Conservation (phyloP, 495 filamentous ascomycete species). For the Podospora pseudoanserina region DNA sequence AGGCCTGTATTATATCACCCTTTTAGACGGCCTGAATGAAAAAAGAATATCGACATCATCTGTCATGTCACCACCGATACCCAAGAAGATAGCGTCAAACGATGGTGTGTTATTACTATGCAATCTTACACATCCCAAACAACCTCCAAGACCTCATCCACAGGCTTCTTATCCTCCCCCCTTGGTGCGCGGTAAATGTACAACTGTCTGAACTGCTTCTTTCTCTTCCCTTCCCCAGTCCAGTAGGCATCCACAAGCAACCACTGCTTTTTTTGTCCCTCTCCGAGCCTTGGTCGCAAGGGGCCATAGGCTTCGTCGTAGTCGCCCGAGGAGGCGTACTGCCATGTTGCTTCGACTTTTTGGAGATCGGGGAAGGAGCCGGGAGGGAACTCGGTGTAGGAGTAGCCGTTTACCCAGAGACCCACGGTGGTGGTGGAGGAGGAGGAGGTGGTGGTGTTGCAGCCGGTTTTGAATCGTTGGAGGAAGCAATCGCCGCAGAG, state of each 20-base stretch:
- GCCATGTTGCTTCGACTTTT: slow-evolving; percentile 60
- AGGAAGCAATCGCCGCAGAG: slow-evolving; percentile 61
- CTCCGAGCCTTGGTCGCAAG: slow-evolving; percentile 35
- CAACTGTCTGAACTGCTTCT: slow-evolving; percentile 25
- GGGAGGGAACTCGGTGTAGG: slow-evolving; percentile 53
- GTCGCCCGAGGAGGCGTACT: slow-evolving; percentile 39
- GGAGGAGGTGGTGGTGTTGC: background rate
- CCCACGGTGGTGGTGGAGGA: background rate
- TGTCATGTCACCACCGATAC: background rate
- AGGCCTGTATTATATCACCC: slow-evolving; percentile 20
- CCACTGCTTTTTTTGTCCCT: slow-evolving; percentile 37
- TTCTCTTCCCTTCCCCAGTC: background rate
- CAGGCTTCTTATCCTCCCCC: background rate
- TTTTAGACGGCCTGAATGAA: background rate
- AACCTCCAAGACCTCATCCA: slow-evolving; percentile 36
- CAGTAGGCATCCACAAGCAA: slow-evolving; percentile 2
- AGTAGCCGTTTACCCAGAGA: slow-evolving; percentile 61
- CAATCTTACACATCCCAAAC: slow-evolving; percentile 29
- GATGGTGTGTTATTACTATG: background rate
- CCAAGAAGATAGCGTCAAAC: background rate
- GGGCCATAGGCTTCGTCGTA: slow-evolving; percentile 54
- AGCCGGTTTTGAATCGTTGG: slow-evolving; percentile 57
- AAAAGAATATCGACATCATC: background rate
- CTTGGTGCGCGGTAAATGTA: slow-evolving; percentile 24
- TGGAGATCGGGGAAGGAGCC: slow-evolving; percentile 47